Percentiles rank a stretch among this genome's conserved stretches.
phyloP scores from a whole-genome alignment of 768 basidiomycete species.

The Coprinopsis marcescibilis region DNA sequence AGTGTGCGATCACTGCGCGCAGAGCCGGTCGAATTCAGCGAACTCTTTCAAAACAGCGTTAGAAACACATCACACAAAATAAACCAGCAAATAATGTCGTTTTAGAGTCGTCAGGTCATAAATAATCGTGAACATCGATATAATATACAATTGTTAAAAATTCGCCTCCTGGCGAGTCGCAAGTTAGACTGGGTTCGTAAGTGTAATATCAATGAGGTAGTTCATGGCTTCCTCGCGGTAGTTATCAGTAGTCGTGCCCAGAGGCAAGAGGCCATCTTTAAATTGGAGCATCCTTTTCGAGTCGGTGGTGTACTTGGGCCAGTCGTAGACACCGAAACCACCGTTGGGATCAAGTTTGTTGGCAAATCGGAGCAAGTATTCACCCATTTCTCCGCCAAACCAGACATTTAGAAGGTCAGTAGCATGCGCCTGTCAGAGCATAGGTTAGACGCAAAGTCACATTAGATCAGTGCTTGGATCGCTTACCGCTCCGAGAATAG shows the following conservation, averaged over 20 bases:
- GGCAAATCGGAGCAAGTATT: slow-evolving; percentile 43
- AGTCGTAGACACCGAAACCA: slow-evolving; percentile 10
- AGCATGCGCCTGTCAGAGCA: slow-evolving; percentile 29
- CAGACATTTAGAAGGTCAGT: slow-evolving; percentile 35
- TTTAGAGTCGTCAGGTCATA: too few relatives aligned
- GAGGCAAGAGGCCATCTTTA: slow-evolving; percentile 10
- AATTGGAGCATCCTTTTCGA: slow-evolving; percentile 21
- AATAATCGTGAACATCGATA: too few relatives aligned
- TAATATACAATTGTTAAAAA: too few relatives aligned
- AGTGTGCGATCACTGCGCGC: too few relatives aligned
- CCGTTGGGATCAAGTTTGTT: slow-evolving; percentile 39
- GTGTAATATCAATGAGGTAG: slow-evolving; percentile 21
- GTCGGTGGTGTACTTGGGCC: slow-evolving; percentile 26
- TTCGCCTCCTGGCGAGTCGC: too few relatives aligned
- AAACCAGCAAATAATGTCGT: too few relatives aligned
- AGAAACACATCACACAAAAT: too few relatives aligned
- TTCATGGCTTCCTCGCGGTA: slow-evolving; percentile 25
- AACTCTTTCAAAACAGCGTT: too few relatives aligned
- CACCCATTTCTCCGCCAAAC: slow-evolving; percentile 16
- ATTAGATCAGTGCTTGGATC: background rate
- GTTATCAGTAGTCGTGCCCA: slow-evolving; percentile 22
- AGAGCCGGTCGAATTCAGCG: too few relatives aligned
- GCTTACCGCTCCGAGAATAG: slow-evolving; percentile 36
- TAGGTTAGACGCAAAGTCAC: background rate
- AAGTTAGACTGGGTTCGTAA: slow-evolving; percentile 18